Percentiles rank a stretch among this genome's conserved stretches.
Evolutionary conservation across 2,329 filamentous ascomycete genomes (phyloP).

Genomic region (Pseudogymnoascus sp.): DNA sequence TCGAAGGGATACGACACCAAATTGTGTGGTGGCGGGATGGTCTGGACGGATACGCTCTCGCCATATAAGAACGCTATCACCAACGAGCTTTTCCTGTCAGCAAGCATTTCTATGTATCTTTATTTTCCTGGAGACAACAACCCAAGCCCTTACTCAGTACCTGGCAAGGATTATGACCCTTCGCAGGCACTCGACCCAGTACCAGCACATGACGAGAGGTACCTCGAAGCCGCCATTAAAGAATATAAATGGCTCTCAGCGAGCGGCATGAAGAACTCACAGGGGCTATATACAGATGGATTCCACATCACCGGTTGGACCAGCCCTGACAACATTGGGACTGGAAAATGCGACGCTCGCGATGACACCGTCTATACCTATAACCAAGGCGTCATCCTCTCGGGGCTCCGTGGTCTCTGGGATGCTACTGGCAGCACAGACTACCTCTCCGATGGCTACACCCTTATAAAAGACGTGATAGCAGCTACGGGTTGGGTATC

Average conservation of each 20-base stretch:
- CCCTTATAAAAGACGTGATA: slow-evolving; percentile 67
- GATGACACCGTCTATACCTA: slow-evolving; percentile 93
- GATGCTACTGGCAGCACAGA: slow-evolving; percentile 62
- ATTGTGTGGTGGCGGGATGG: slow-evolving; percentile 81
- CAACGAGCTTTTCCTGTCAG: slow-evolving; percentile 81
- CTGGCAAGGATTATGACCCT: slow-evolving; percentile 15
- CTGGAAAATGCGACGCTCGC: slow-evolving; percentile 66
- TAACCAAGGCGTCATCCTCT: slow-evolving; percentile 87
- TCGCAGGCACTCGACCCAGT: slow-evolving; percentile 23
- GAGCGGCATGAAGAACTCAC: slow-evolving; percentile 71
- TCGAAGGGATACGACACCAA: slow-evolving; percentile 71
- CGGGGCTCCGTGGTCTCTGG: slow-evolving; percentile 74
- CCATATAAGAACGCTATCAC: slow-evolving; percentile 98
- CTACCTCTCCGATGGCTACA: slow-evolving; percentile 73
- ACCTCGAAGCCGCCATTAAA: slow-evolving; percentile 66
- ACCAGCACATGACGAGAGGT: slow-evolving; percentile 46
- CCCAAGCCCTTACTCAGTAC: slow-evolving; percentile 54
- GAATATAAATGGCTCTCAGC: slow-evolving; percentile 74
- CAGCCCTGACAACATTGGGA: slow-evolving; percentile 20
- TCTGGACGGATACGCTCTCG: slow-evolving; percentile 71
- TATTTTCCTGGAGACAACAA: slow-evolving; percentile 78
- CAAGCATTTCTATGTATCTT: slow-evolving; percentile 82
- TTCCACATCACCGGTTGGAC: slow-evolving; percentile 71
- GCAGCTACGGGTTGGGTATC: slow-evolving; percentile 65
- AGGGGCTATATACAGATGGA: slow-evolving; percentile 76